Percentiles rank a stretch among this genome's conserved stretches.
phyloP scores from a whole-genome alignment of 2,329 filamentous ascomycete genomes.

The Ophiostoma ips region DNA sequence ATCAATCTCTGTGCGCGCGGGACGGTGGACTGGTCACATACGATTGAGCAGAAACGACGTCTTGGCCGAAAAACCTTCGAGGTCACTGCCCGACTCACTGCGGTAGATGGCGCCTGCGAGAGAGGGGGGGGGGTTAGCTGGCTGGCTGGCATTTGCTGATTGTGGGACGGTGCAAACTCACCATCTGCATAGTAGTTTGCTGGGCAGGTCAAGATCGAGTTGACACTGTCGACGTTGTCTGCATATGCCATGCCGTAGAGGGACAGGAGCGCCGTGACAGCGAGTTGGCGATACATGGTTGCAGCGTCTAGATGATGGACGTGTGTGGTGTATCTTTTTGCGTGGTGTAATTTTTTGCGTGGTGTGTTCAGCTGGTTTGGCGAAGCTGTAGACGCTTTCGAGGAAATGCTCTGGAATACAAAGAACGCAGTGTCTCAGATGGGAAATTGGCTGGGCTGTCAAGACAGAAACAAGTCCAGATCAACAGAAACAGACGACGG shows the following conservation, averaged over 20 bases:
- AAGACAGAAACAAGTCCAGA: too few relatives aligned
- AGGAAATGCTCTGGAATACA: too few relatives aligned
- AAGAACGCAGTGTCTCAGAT: too few relatives aligned
- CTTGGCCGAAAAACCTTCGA: constrained; percentile 3
- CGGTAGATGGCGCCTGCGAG: constrained; percentile 9
- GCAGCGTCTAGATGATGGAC: not conserved
- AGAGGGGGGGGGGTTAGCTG: too few relatives aligned
- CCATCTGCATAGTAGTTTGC: constrained; percentile 5
- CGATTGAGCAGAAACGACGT: constrained; percentile 6
- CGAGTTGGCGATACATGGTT: not conserved
- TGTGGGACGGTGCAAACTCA: not conserved
- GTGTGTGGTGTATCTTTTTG: not conserved
- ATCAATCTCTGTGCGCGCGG: too few relatives aligned
- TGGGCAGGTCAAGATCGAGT: constrained; percentile 4
- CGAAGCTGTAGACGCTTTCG: too few relatives aligned
- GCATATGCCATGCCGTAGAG: not conserved
- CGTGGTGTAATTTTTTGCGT: too few relatives aligned
- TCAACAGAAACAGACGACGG: too few relatives aligned
- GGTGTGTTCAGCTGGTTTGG: too few relatives aligned
- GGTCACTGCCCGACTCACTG: not conserved
- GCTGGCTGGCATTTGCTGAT: too few relatives aligned
- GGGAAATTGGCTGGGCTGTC: too few relatives aligned
- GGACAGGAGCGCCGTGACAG: not conserved
- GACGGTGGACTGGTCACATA: too few relatives aligned
- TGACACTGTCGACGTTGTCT: not conserved